Evolutionary conservation across 164 flowering plant species (phyloP).

Genomic region (Berberis thunbergii): DNA sequence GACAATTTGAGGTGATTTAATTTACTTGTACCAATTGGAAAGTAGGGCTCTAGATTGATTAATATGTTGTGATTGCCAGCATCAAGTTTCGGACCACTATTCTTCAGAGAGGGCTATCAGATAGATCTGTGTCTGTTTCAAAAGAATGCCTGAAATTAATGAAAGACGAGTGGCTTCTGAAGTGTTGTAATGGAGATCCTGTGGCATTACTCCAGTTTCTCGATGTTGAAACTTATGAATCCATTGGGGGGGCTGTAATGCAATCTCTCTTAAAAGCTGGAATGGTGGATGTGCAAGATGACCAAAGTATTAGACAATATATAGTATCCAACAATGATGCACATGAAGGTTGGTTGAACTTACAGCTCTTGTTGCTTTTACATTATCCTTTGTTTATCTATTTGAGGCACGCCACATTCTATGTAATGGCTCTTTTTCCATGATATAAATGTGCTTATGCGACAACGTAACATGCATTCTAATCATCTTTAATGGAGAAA

Average conservation of each 20-base stretch:
- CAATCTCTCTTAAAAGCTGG: slow-evolving; percentile 54
- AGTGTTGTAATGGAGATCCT: slow-evolving; percentile 71
- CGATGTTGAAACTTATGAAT: slow-evolving; percentile 97
- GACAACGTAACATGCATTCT: background rate
- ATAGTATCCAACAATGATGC: slow-evolving; percentile 18
- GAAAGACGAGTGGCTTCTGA: slow-evolving; percentile 84
- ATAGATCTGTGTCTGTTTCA: slow-evolving; percentile 62
- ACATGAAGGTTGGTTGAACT: slow-evolving; percentile 43
- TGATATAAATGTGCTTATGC: background rate
- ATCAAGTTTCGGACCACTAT: slow-evolving; percentile 76
- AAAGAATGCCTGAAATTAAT: slow-evolving; percentile 75
- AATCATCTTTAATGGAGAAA: background rate
- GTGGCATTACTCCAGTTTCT: slow-evolving; percentile 76
- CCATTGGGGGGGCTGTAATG: slow-evolving; percentile 78
- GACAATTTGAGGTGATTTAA: no score
- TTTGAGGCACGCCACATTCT: background rate
- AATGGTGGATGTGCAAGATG: slow-evolving; percentile 39
- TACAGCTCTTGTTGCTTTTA: background rate
- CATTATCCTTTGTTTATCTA: no score
- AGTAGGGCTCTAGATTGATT: no score
- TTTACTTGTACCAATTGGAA: no score
- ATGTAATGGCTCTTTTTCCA: background rate
- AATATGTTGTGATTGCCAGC: slow-evolving; percentile 23
- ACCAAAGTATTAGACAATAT: slow-evolving; percentile 42
- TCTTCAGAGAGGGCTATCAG: slow-evolving; percentile 91